Evolutionary conservation across 2,329 filamentous ascomycete species (phyloP), one percentile per base, ranked within the genome.

Genomic region (Pleomassaria siparia): DNA sequence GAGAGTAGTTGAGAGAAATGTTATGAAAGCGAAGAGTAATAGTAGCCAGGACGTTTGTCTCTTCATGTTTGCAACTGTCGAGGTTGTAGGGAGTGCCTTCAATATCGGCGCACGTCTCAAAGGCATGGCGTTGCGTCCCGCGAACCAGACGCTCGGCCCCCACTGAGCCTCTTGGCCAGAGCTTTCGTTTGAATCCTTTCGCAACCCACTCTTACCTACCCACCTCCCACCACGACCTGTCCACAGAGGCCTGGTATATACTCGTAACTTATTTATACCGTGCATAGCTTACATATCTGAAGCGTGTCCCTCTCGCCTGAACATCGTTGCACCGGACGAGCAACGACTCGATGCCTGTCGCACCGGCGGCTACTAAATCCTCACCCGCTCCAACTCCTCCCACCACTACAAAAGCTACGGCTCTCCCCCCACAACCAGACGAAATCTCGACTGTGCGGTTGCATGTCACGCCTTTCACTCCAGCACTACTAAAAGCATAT

Each of bases 391-490:
- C 76, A 25, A 73, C 74, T 39, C 74, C 54, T 12, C 67, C 69
- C 21, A 64, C 71, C 44, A 71, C 66, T 36, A 66, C 70, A 43
- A 47, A 49, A 26, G 22, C 47, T 44, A 33, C 26, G 15, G 25
- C 40, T 16, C 40, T 16, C 16, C 28, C 48, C 33, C 15, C 47
- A 12, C 50, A 52, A 22, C 46, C 43, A 16, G 55, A 59, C 50
- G 48, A 58, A 25, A 47, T 54, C 36, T 62, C 53, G 47, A 47
- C 62, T 15, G 66, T 72, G 40, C 82, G 90, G 59, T 81, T 99
- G 44, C 90, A 99, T 73, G 94, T 99, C 60, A 87, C 89, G 13
- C 94, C 94, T 40, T 81, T 99, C 58, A 90, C 86, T 62, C 76
- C 86, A 30, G 82, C 86, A 7, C 81, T 97, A 15, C 77, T 94